Percentiles rank a stretch among this genome's conserved stretches.
Evolutionary conservation across 768 basidiomycete genomes (phyloP).

Genomic region (Daedaleopsis nitida): DNA sequence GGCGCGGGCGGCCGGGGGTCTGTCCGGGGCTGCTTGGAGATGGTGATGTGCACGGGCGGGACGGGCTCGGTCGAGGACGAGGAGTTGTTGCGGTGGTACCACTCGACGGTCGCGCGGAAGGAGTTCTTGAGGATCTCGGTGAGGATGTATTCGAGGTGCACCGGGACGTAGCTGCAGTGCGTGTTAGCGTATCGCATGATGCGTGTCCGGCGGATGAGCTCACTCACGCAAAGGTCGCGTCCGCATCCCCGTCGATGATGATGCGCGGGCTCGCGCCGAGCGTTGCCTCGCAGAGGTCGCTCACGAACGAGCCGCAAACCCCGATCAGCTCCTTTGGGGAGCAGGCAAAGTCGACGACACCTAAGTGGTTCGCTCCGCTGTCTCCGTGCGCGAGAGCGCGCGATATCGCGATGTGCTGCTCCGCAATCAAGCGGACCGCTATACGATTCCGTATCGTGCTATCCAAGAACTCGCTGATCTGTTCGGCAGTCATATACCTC

Average conservation of each 20-base stretch:
- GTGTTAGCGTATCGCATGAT: background rate
- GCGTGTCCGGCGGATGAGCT: background rate
- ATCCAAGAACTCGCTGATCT: slow-evolving; percentile 80
- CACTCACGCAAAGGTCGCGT: slow-evolving; percentile 79
- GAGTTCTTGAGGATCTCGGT: slow-evolving; percentile 92
- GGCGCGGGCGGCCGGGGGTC: slow-evolving; percentile 33
- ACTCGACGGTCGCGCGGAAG: slow-evolving; percentile 87
- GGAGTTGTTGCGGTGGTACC: slow-evolving; percentile 46
- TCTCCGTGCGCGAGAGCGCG: slow-evolving; percentile 54
- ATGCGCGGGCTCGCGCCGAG: slow-evolving; percentile 71
- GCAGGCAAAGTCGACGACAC: slow-evolving; percentile 74
- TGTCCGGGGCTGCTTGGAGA: slow-evolving; percentile 53
- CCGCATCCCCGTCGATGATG: slow-evolving; percentile 67
- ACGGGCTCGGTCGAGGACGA: slow-evolving; percentile 35
- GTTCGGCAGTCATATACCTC: slow-evolving; percentile 79
- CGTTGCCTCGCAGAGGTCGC: slow-evolving; percentile 82
- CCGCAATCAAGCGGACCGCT: slow-evolving; percentile 84
- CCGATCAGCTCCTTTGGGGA: slow-evolving; percentile 73
- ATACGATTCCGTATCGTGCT: slow-evolving; percentile 85
- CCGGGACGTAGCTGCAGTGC: slow-evolving; percentile 73
- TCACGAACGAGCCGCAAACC: slow-evolving; percentile 83
- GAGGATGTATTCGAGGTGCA: slow-evolving; percentile 88
- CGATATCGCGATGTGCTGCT: slow-evolving; percentile 87
- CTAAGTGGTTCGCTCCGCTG: slow-evolving; percentile 47
- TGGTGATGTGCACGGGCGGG: slow-evolving; percentile 71